Evolutionary conservation across 2,329 filamentous ascomycete genomes (phyloP).

Genomic region (Ophiognomonia clavigignenti-juglandacearum): DNA sequence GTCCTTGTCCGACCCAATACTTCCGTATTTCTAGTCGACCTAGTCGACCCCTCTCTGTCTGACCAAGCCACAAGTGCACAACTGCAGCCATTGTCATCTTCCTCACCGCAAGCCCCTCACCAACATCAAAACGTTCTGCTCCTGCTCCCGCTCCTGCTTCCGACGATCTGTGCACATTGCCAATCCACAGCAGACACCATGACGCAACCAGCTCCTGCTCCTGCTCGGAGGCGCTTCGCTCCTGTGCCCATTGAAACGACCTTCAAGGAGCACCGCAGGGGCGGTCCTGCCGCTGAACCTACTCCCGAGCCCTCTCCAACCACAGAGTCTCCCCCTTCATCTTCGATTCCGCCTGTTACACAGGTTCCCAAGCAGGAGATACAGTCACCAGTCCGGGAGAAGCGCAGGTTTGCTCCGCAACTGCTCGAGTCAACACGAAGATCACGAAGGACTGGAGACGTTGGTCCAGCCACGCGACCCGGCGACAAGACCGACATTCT

Average conservation of each 20-base stretch:
- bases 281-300: slow-evolving; percentile 37
- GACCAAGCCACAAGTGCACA: background rate
- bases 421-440: slow-evolving; percentile 76
- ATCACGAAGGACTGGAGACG: slow-evolving; percentile 62
- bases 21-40: too few species aligned
- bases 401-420: slow-evolving; percentile 66
- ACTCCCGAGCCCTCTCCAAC: slow-evolving; percentile 55
- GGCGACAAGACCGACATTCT: slow-evolving; percentile 70
- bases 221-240: slow-evolving; percentile 59
- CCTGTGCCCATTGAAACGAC: slow-evolving; percentile 71
- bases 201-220: slow-evolving; percentile 35
- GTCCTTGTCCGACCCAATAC: too few species aligned
- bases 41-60: background rate
- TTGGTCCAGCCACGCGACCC: slow-evolving; percentile 55
- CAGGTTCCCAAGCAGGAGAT: slow-evolving; percentile 10
- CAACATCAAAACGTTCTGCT: background rate
- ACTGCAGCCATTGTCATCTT: background rate
- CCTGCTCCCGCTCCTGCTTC: background rate
- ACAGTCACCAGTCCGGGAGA: slow-evolving; percentile 22
- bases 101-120: background rate
- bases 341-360: slow-evolving; percentile 21
- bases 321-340: slow-evolving; percentile 32
- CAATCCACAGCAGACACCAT: slow-evolving; percentile 22
- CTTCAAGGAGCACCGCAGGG: slow-evolving; percentile 52
- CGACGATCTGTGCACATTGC: background rate